Evolutionary conservation across 2,329 filamentous ascomycete species (phyloP).

Genomic region (Alternaria novae-zelandiae): DNA sequence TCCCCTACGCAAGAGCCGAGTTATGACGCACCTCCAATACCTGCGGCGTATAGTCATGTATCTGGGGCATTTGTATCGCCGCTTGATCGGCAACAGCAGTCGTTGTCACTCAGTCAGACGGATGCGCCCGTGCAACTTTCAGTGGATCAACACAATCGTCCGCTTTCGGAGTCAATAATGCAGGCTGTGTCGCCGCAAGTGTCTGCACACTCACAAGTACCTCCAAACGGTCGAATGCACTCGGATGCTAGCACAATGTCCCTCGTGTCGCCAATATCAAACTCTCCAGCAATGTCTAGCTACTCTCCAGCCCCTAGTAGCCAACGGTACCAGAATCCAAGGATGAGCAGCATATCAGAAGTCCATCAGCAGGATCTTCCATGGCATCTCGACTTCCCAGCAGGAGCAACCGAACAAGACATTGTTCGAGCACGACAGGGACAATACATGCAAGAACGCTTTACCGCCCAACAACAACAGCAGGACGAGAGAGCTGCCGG

Average conservation of each 20-base stretch:
- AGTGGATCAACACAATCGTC: slow-evolving; percentile 21
- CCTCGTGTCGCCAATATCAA: slow-evolving; percentile 40
- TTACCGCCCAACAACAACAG: slow-evolving; percentile 41
- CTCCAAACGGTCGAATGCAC: slow-evolving; percentile 29
- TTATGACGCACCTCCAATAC: slow-evolving; percentile 47
- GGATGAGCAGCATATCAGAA: slow-evolving; percentile 48
- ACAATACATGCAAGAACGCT: slow-evolving; percentile 44
- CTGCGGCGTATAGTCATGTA: slow-evolving; percentile 44
- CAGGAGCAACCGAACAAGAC: slow-evolving; percentile 45
- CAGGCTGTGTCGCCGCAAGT: slow-evolving; percentile 42
- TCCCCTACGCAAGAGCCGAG: slow-evolving; percentile 34
- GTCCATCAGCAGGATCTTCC: slow-evolving; percentile 35
- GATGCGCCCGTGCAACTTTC: slow-evolving; percentile 8
- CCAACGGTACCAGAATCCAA: slow-evolving; percentile 32
- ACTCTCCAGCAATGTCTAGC: slow-evolving; percentile 25
- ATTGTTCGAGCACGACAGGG: slow-evolving; percentile 45
- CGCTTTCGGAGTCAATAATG: slow-evolving; percentile 40
- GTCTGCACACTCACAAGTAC: slow-evolving; percentile 37
- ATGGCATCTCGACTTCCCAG: slow-evolving; percentile 45
- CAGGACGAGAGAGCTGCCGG: slow-evolving; percentile 38
- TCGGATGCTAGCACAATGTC: slow-evolving; percentile 39
- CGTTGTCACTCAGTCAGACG: slow-evolving; percentile 18
- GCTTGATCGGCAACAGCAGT: slow-evolving; percentile 19
- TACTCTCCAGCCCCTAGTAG: slow-evolving; percentile 15
- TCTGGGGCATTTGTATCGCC: slow-evolving; percentile 40